Evolutionary conservation across 306 rosid genomes (phyloP), one percentile per base, ranked within the genome.

Genomic region (Pachyrhizus erosus): DNA sequence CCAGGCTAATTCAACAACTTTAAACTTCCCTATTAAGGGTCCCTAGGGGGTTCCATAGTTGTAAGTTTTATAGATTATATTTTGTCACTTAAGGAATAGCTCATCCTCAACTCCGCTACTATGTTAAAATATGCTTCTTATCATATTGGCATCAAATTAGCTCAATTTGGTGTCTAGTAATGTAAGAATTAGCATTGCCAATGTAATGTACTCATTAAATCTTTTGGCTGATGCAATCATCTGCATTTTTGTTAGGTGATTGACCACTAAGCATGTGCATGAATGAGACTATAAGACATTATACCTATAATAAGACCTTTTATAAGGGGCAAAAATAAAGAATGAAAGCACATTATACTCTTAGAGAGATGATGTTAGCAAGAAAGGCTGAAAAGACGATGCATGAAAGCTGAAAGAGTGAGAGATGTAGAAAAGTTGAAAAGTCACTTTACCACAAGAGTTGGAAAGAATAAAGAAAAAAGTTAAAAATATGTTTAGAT

Each of bases 91-190:
- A 72, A 74, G 72, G 77, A 21, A 51, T 76, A 82, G 71, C 61
- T 79, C 79, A 54, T 83, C 78, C 62, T 42, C 66, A 24, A 51
- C 21, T 60, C 26, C 24, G 29, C 40, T 68, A 24, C 9, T 78
- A 68, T 75, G 5, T 70, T 75, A 23, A 75, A 64, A 64, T 76
- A 40, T 83, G 83, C 34, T 76, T 76, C 81, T 51, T 80, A 18
- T 83, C 61, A 7, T 51, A 24, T 61, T 51, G 71, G 61, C 13
- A 75, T 77, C 43, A 40, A 26, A 9, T 82, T 55, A 54, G 33
- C 34, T 4, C 48, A 70, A 69, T 77, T 70, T 77, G 71, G 74
- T 46, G 67, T 61, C 21, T 67, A 31, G 14, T 55, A 57, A 52
- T 39, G 26, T 80, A 73, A 52, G 54, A 39, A 69, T 40, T 80